A percentile compares a stretch with the other conserved stretches of the same genome.
Conservation (phyloP, 495 filamentous ascomycete species). For the Penicillium argentinense region DNA sequence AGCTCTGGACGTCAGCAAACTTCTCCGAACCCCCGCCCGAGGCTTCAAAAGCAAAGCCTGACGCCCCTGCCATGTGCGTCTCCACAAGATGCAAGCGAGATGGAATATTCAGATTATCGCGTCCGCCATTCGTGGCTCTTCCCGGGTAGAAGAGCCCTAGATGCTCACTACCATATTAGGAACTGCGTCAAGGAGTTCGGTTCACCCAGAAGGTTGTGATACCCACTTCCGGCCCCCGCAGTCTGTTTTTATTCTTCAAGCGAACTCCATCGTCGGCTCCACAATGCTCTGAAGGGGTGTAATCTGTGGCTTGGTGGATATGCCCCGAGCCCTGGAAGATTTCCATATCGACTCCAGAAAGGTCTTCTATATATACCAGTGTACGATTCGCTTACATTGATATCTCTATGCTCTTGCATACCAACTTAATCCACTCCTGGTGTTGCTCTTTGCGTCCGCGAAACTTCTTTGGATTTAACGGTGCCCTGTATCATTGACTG, state of each 20-base stretch:
- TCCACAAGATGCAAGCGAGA: not conserved
- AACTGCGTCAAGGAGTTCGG: not conserved
- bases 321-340: not conserved
- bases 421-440: not conserved
- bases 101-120: not conserved
- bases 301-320: slow-evolving; percentile 9
- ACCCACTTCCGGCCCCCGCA: not conserved
- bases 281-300: not conserved
- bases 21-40: not conserved
- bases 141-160: not conserved
- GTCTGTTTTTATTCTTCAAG: not conserved
- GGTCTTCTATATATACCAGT: slow-evolving; percentile 6
- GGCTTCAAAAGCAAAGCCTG: not conserved
- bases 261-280: slow-evolving; percentile 1
- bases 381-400: not conserved
- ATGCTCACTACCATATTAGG: not conserved
- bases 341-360: not conserved
- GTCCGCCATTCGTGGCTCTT: not conserved
- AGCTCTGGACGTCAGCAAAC: not conserved
- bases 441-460: too few species aligned
- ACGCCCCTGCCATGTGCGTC: not conserved
- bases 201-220: not conserved
- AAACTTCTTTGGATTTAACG: too few species aligned
- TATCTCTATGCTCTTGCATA: not conserved
- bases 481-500: too few species aligned